Base-by-base conservation (phyloP, 148 eudicot species). In the Vaccinium darrowii region DNA sequence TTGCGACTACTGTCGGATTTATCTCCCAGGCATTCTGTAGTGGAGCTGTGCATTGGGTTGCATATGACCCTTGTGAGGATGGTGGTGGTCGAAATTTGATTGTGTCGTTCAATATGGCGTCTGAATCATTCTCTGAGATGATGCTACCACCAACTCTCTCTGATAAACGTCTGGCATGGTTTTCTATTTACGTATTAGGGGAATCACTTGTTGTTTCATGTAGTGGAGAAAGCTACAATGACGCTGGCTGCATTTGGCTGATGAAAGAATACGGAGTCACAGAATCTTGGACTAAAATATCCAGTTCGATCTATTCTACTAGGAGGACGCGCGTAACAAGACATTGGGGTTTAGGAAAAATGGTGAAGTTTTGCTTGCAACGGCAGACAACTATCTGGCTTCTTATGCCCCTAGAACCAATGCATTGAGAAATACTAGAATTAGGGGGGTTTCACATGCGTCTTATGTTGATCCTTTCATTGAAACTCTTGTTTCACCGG, bases 31-130 rank as follows among this genome's bases (percentile, higher is more conserved):
- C 58, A 56, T 88, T 84, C 36, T 52, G 19, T 83, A 53, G 74
- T 56, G 90, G 90, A 18, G 52, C 51, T 80, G 86, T 88, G 47
- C 90, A 88, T 84, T 88, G 88, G 90, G 47, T 81, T 81, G 88
- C 80, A 3, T 81, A 27, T 71, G 53, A 72, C 5, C 53, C 56
- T 43, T 18, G 13, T 47, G 54, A 8, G 71, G 58, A 23, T 12
- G 54, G 51, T 43, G 33, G 78, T 47, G 8, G 8, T 54, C 69
- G 80, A 8, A 75, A 49, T 86, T 83, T 81, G 84, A 84, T 86
- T 23, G 33, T 86, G 73, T 51, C 52, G 7, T 86, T 86, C 84
- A 73, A 81, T 65, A 65, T 88, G 81, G 67, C 33, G 0, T 54
- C 39, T 71, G 90, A 88, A 56, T 62, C 76, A 9, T 88, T 88